Base-by-base conservation (phyloP, 306 rosid genomes). In the Echinosophora koreensis region DNA sequence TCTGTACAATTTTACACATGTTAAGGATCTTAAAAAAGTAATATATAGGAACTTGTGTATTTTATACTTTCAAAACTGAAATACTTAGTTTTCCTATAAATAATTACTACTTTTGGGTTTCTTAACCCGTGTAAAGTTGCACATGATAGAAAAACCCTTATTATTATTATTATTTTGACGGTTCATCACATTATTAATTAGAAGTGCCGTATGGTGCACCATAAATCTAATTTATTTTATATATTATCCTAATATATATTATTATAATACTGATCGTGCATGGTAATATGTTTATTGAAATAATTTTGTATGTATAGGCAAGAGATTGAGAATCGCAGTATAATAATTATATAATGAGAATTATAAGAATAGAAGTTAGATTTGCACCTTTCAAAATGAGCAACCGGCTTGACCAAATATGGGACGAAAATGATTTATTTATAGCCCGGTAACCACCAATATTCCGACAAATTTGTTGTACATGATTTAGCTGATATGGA, bases 391-490 rank as follows among this genome's bases (percentile, higher is more conserved):
- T 57, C 28, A 22, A 72, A 69, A 69, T 3, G 46, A 44, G 77
- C 58, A 66, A 69, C 55, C 35, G 27, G 81, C 67, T 86, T 80
- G 87, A 80, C 85, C 84, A 49, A 61, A 87, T 68, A 70, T 62
- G 59, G 84, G 73, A 67, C 52, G 80, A 87, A 85, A 87, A 85
- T 77, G 85, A 86, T 85, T 80, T 77, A 79, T 75, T 80, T 62
- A 65, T 70, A 85, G 88, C 50, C 3, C 32, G 72, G 58, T 85
- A 88, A 90, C 90, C 85, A 87, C 96, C 90, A 88, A 86, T 87
- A 92, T 87, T 92, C 93, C 90, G 89, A 90, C 92, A 90, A 86
- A 87, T 66, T 86, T 76, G 79, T 63, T 69, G 66, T 62, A 76
- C 27, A 74, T 84, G 84, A 87, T 89, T 86, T 74, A 87, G 66